A percentile compares a stretch with the other conserved stretches of the same genome.
Evolutionary conservation across 371 early-diverging fungal genomes (phyloP).

Genomic region (Fennellomyces sp.): DNA sequence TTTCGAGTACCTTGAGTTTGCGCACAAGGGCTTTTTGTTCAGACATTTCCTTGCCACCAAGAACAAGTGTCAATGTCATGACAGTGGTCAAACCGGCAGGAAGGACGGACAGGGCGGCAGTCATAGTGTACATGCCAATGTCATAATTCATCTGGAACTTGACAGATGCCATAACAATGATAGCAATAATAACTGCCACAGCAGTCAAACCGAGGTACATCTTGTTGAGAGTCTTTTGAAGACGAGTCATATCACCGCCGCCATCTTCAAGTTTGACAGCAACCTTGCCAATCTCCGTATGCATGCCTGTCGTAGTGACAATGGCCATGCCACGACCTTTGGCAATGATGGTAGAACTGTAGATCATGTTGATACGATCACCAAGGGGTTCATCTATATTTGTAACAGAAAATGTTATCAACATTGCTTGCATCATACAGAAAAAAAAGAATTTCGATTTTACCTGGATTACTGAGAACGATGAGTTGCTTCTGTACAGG

Average conservation of each 20-base stretch:
- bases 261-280: slow-evolving; percentile 33
- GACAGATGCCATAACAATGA: slow-evolving; percentile 57
- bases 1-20: slow-evolving; percentile 89
- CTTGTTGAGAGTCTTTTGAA: slow-evolving; percentile 67
- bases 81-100: slow-evolving; percentile 96
- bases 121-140: slow-evolving; percentile 75
- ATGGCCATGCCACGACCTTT: slow-evolving; percentile 65
- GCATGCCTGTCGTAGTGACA: slow-evolving; percentile 82
- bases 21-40: slow-evolving; percentile 84
- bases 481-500: slow-evolving; percentile 60
- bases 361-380: slow-evolving; percentile 71
- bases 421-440: neutral
- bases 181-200: slow-evolving; percentile 50
- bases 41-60: slow-evolving; percentile 92
- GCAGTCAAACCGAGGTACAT: slow-evolving; percentile 61
- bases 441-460: neutral
- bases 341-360: slow-evolving; percentile 58
- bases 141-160: slow-evolving; percentile 62
- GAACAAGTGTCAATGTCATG: slow-evolving; percentile 87
- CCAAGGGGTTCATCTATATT: slow-evolving; percentile 38
- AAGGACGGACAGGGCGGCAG: slow-evolving; percentile 91
- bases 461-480: neutral
- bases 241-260: neutral
- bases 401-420: neutral
- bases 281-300: slow-evolving; percentile 93